A percentile compares a stretch with the other conserved stretches of the same genome.
These are phyloP conservation scores for Penicillium paxilli DNA, from an alignment of 495 filamentous ascomycete genomes.

Conservation along the genomic window DNA sequence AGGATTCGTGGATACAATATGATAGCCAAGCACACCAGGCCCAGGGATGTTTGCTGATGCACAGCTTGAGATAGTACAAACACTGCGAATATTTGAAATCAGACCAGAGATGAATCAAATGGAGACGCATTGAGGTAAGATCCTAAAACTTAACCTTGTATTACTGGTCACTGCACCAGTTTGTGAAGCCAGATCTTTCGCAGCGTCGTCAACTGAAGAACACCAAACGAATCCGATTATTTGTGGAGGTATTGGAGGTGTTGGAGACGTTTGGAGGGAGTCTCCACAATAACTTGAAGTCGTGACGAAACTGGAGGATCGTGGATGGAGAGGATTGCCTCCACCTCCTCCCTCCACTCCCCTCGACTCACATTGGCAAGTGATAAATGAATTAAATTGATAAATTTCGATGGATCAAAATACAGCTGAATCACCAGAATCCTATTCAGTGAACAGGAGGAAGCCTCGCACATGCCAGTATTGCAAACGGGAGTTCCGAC, in stretches of 20 bases:
- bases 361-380: neutral
- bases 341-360: neutral
- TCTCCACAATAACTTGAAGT: neutral
- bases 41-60: too few relatives aligned
- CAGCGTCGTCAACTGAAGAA: too few relatives aligned
- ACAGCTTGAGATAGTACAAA: too few relatives aligned
- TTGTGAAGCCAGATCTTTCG: too few relatives aligned
- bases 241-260: neutral
- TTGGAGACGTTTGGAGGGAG: neutral
- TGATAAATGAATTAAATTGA: too few relatives aligned
- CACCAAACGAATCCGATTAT: too few relatives aligned
- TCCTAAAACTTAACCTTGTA: neutral
- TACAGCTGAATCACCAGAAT: neutral
- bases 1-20: too few relatives aligned
- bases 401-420: too few relatives aligned
- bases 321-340: neutral
- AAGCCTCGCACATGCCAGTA: constrained; percentile 17
- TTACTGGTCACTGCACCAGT: too few relatives aligned
- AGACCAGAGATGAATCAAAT: too few relatives aligned
- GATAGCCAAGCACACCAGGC: too few relatives aligned
- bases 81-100: too few relatives aligned
- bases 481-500: constrained; percentile 16
- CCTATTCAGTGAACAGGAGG: neutral
- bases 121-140: neutral
- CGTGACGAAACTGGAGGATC: neutral